Evolutionary conservation across 768 basidiomycete species (phyloP).

Genomic region (Pisolithus albus): DNA sequence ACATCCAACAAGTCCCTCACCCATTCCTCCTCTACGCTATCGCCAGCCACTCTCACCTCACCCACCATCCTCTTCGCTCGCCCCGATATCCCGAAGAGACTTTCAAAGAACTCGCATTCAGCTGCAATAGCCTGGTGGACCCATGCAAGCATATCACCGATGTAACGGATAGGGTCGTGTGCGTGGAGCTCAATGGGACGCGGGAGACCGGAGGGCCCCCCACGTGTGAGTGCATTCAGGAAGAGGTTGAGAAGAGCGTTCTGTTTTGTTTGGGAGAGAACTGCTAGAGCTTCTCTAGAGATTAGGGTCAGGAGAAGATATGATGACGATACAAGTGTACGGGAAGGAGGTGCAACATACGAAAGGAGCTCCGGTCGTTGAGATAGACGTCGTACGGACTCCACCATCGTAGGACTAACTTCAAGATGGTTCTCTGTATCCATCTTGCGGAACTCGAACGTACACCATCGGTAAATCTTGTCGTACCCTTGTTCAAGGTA

Average conservation of each 20-base stretch:
- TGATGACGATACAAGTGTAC: neutral
- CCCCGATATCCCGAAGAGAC: constrained; percentile 64
- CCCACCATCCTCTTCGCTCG: constrained; percentile 59
- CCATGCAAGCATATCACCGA: constrained; percentile 99
- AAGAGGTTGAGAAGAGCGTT: constrained; percentile 75
- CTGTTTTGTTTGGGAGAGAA: constrained; percentile 79
- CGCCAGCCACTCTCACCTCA: constrained; percentile 48
- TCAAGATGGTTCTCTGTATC: constrained; percentile 71
- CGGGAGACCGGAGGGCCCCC: constrained; percentile 77
- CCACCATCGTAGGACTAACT: constrained; percentile 55
- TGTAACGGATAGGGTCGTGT: constrained; percentile 93
- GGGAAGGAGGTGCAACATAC: constrained; percentile 10
- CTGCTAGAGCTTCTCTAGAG: constrained; percentile 62
- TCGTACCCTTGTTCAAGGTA: constrained; percentile 86
- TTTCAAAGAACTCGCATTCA: constrained; percentile 90
- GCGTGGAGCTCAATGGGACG: constrained; percentile 96
- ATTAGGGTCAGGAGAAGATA: neutral
- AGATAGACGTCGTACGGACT: constrained; percentile 68
- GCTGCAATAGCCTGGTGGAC: constrained; percentile 94
- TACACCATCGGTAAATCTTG: constrained; percentile 81
- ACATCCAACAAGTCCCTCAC: constrained; percentile 75
- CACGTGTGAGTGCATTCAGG: constrained; percentile 80
- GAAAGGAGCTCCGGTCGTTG: constrained; percentile 68
- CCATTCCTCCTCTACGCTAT: constrained; percentile 69
- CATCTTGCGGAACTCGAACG: constrained; percentile 76